Base-by-base conservation (phyloP, 352 stramenopile species). In the Phytophthora pseudosyringae region DNA sequence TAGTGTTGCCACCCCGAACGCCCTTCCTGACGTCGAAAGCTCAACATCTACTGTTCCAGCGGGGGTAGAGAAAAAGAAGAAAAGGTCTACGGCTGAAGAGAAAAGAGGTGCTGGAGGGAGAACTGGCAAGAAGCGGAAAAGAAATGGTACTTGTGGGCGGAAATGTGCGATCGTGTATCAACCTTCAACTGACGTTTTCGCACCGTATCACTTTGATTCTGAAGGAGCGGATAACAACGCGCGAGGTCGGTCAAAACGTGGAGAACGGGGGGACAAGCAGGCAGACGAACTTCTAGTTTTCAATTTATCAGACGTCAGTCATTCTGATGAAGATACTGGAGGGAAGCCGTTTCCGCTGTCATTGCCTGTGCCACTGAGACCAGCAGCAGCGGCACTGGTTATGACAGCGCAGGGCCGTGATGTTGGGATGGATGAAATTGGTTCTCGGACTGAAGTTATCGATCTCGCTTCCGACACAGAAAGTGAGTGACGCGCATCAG, bases 381-480 rank as follows among this genome's bases (percentile, higher is more conserved):
- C 67, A 59, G 38, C 29, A 11, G 16, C 35, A 49, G n/a, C 46
- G 35, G 36, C 45, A 45, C 26, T 35, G 33, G 39, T 51, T 53
- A 67, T 62, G 47, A 54, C 63, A 67, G 49, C 28, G 7, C 54
- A 43, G 38, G 54, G 33, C 15, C 28, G 21, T 62, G 53, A 67
- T 55, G 40, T 2, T 59, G 36, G 2, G 4, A 16, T 67, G 29
- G 55, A 69, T 56, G 58, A 66, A 50, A 46, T 65, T 10, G 44
- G 39, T 16, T 33, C 32, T 12, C 55, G 41, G 46, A 45, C 46
- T 11, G 54, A 73, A 65, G 64, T 83, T 46, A 89, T 89, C 52
- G 44, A 88, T 56, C 56, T 89, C 47, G 67, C 73, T 54, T 83
- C 75, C 29, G 77, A 89, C 9, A 75, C 77, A 10, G 80, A 86